phyloP scores from a whole-genome alignment of 2,329 filamentous ascomycete species.

The Chrysosporium queenslandicum region DNA sequence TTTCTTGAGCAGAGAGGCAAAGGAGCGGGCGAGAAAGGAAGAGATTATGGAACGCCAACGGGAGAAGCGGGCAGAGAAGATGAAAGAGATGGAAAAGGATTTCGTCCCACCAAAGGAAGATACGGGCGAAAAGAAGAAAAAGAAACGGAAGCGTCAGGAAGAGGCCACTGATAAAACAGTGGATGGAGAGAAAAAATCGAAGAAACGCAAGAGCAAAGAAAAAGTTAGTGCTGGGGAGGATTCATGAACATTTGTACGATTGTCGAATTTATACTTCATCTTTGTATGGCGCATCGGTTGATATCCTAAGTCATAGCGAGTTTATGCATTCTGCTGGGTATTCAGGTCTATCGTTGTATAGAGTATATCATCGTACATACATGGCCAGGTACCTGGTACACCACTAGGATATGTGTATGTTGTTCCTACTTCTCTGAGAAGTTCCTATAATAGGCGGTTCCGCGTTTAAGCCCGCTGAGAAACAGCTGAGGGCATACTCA shows the following conservation, averaged over 20 bases:
- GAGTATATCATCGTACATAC: background rate
- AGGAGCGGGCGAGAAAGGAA: conserved; percentile 70
- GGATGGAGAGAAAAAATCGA: conserved; percentile 48
- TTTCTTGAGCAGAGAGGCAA: conserved; percentile 85
- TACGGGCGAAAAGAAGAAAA: conserved; percentile 44
- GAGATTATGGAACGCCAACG: conserved; percentile 75
- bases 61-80: conserved; percentile 78
- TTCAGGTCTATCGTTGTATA: background rate
- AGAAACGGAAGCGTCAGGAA: conserved; percentile 23
- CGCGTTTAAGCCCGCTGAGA: no score
- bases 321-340: background rate
- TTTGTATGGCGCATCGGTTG: conserved; percentile 7
- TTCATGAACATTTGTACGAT: background rate
- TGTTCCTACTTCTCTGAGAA: no score
- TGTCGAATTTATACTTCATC: background rate
- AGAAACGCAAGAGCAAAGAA: conserved; percentile 26
- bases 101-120: conserved; percentile 80
- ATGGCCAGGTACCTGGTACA: no score
- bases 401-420: no score
- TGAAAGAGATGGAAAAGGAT: conserved; percentile 71
- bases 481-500: no score
- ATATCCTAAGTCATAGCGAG: conserved; percentile 1
- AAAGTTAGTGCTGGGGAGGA: background rate
- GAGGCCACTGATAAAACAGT: conserved; percentile 15
- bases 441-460: no score